phyloP scores from a whole-genome alignment of 1,139 yeast genomes.

The Kodamaea fungicola region DNA sequence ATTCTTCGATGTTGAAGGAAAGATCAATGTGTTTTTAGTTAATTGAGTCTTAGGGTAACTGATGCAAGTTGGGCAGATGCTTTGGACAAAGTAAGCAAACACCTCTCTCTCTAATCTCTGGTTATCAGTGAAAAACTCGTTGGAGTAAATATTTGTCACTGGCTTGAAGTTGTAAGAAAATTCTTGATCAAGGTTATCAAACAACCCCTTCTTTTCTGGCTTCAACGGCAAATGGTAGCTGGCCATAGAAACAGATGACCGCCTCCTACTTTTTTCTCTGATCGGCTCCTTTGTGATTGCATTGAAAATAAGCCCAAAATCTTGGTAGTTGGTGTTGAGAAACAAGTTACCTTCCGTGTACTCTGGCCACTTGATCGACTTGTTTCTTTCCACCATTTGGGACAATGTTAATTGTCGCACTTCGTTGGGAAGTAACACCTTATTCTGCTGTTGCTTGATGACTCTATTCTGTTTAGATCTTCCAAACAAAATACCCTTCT shows the following conservation, averaged over 20 bases:
- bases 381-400: constrained; percentile 9
- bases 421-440: constrained; percentile 4
- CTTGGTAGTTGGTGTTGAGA: constrained; percentile 21
- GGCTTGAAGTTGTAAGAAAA: constrained; percentile 6
- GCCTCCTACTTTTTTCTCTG: too few species aligned
- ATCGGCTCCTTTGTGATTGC: constrained; percentile 4
- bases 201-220: background rate
- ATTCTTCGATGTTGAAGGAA: constrained; percentile 9
- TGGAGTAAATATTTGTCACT: constrained; percentile 6
- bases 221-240: too few species aligned
- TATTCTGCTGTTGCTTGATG: constrained; percentile 11
- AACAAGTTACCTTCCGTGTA: constrained; percentile 15
- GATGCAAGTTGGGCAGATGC: constrained; percentile 33
- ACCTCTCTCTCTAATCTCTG: constrained; percentile 17
- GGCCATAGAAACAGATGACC: too few species aligned
- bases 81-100: constrained; percentile 25
- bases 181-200: constrained; percentile 4
- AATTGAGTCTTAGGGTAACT: constrained; percentile 20
- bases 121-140: constrained; percentile 7
- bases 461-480: constrained; percentile 21
- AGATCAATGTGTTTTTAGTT: constrained; percentile 1
- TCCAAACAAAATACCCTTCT: constrained; percentile 33
- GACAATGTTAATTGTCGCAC: constrained; percentile 11
- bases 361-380: constrained; percentile 10
- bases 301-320: constrained; percentile 12